Evolutionary conservation across 2,329 filamentous ascomycete genomes (phyloP).

Genomic region (Claviceps purpurea): DNA sequence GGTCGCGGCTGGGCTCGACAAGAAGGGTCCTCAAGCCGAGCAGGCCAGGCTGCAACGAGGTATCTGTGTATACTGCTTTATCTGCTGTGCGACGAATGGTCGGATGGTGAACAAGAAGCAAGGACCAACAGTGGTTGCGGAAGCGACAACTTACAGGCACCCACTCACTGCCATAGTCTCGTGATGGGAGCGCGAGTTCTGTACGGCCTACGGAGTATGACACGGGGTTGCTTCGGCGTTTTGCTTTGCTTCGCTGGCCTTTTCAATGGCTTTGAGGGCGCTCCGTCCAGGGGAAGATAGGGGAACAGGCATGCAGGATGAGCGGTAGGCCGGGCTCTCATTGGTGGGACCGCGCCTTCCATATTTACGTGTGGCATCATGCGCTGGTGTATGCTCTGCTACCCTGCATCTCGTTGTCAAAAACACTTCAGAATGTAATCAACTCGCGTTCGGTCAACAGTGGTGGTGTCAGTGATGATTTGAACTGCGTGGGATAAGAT

Average conservation of each 20-base stretch:
- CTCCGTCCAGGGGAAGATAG: not conserved
- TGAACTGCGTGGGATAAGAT: too few species aligned
- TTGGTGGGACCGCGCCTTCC: not conserved
- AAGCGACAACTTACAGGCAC: not conserved
- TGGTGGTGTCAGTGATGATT: too few species aligned
- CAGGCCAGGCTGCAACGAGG: not conserved
- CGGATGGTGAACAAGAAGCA: not conserved
- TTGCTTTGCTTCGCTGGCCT: conserved; percentile 6
- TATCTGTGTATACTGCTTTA: not conserved
- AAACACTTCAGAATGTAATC: too few species aligned
- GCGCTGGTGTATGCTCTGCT: too few species aligned
- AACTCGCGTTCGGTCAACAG: too few species aligned
- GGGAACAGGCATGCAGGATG: not conserved
- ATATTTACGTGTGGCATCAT: too few species aligned
- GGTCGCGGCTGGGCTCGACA: not conserved
- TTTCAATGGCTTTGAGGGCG: conserved; percentile 4
- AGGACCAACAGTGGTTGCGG: not conserved
- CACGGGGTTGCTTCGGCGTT: too few species aligned
- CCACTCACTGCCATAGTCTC: not conserved
- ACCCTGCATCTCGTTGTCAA: too few species aligned
- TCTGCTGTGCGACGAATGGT: too few species aligned
- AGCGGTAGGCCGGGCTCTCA: not conserved
- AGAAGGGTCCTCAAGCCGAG: conserved; percentile 1
- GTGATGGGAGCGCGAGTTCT: not conserved
- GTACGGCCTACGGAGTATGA: not conserved